Conservation (phyloP, 2,329 filamentous ascomycete species). For the Epicoccum nigrum region DNA sequence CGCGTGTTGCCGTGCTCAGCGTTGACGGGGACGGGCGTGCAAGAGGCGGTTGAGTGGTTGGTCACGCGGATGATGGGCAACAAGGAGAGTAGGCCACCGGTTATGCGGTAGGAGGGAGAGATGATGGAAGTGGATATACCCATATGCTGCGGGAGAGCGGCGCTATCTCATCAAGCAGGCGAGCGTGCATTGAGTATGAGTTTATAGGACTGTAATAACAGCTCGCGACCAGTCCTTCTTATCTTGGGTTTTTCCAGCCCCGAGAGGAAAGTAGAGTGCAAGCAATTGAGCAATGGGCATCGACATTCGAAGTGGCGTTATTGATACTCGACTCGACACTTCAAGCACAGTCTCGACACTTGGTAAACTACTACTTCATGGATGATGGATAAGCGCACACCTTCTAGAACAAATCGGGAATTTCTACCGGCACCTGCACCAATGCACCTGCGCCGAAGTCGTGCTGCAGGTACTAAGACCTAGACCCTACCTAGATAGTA, state of each 20-base stretch:
- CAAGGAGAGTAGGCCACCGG: constrained; percentile 86
- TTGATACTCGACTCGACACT: no score
- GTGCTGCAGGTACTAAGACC: constrained; percentile 9
- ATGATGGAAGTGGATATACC: background rate
- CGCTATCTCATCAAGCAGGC: no score
- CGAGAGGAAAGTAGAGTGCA: no score
- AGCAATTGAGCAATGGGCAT: no score
- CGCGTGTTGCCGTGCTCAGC: constrained; percentile 90
- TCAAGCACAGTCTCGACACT: no score
- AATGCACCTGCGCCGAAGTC: background rate
- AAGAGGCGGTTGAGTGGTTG: constrained; percentile 97
- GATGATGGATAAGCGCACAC: background rate
- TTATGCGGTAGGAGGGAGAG: constrained; percentile 72
- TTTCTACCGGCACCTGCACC: no score
- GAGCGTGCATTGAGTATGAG: background rate
- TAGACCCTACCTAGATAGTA: no score
- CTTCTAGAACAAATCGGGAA: constrained; percentile 8
- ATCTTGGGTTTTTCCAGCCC: no score
- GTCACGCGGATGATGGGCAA: constrained; percentile 94
- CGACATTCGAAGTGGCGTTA: no score
- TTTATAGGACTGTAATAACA: no score
- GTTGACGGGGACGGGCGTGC: constrained; percentile 81
- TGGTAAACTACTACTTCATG: background rate
- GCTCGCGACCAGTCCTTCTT: no score
- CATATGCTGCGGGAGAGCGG: no score